Percentiles rank a stretch among this genome's conserved stretches.
These are phyloP conservation scores for Kwoniella shandongensis DNA, from an alignment of 768 basidiomycete genomes.

Conservation along the genomic window DNA sequence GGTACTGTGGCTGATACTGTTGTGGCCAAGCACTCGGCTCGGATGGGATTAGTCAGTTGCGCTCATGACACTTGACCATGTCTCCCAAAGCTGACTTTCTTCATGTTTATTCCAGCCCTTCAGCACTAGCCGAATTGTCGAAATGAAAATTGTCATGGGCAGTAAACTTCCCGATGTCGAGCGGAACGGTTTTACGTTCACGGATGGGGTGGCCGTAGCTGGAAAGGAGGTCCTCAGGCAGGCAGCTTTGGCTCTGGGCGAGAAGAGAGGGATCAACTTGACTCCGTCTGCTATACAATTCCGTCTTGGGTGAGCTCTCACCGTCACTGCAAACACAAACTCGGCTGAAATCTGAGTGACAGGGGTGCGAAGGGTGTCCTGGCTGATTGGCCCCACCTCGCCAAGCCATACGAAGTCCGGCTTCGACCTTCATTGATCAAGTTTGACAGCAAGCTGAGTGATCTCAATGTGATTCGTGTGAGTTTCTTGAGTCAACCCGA, in stretches of 20 bases:
- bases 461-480: constrained; percentile 50
- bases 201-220: constrained; percentile 51
- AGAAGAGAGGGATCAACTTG: constrained; percentile 32
- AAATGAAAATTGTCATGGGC: constrained; percentile 34
- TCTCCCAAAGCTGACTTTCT: neutral
- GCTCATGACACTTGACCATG: neutral
- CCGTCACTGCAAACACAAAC: neutral
- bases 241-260: constrained; percentile 44
- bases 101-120: constrained; percentile 32
- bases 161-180: constrained; percentile 31
- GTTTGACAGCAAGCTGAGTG: constrained; percentile 37
- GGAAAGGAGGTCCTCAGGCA: constrained; percentile 35
- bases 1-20: constrained; percentile 47
- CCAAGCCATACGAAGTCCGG: constrained; percentile 32
- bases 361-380: constrained; percentile 52
- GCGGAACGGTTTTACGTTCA: constrained; percentile 42
- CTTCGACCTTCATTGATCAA: constrained; percentile 46
- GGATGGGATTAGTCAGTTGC: constrained; percentile 47
- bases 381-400: constrained; percentile 37
- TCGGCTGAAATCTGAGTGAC: constrained; percentile 6
- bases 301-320: constrained; percentile 39
- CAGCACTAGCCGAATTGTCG: constrained; percentile 48
- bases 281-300: constrained; percentile 50
- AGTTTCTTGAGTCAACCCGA: constrained; percentile 16
- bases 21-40: constrained; percentile 49